Evolutionary conservation across 306 rosid genomes (phyloP).

Genomic region (Macrotyloma uniflorum): DNA sequence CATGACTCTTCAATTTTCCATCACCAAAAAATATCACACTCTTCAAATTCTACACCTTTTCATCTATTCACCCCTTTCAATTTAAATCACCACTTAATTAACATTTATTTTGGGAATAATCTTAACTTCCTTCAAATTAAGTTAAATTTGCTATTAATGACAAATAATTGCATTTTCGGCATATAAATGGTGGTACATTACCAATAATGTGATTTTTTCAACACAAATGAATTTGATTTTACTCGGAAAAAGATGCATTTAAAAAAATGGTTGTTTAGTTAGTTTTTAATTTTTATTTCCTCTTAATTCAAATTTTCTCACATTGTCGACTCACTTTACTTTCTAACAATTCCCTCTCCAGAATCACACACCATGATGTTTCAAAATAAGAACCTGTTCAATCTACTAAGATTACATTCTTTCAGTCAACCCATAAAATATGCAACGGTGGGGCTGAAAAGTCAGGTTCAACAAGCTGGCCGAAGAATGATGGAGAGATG

Average conservation of each 20-base stretch:
- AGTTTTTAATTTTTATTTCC: not conserved
- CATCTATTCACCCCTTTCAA: not conserved
- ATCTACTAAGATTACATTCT: not conserved
- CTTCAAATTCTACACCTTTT: not conserved
- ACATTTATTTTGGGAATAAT: not conserved
- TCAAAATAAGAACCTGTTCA: not conserved
- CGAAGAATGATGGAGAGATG: slow-evolving; percentile 15
- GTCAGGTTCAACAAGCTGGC: slow-evolving; percentile 10
- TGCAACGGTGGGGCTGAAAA: not conserved
- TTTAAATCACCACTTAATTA: not conserved
- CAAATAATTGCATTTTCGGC: not conserved
- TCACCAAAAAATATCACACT: not conserved
- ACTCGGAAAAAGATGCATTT: not conserved
- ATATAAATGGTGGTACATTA: not conserved
- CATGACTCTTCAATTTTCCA: not conserved
- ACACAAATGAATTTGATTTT: not conserved
- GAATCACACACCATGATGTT: not conserved
- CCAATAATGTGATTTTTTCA: not conserved
- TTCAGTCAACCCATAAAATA: not conserved
- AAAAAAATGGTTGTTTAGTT: not conserved
- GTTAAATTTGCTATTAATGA: not conserved
- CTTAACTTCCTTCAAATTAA: not conserved
- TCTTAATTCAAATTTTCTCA: not conserved
- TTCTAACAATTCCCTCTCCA: too few relatives aligned
- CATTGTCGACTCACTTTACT: not conserved